These are phyloP conservation scores for Rehmannia glutinosa DNA, from an alignment of 257 asterid species.

Conservation along the genomic window DNA sequence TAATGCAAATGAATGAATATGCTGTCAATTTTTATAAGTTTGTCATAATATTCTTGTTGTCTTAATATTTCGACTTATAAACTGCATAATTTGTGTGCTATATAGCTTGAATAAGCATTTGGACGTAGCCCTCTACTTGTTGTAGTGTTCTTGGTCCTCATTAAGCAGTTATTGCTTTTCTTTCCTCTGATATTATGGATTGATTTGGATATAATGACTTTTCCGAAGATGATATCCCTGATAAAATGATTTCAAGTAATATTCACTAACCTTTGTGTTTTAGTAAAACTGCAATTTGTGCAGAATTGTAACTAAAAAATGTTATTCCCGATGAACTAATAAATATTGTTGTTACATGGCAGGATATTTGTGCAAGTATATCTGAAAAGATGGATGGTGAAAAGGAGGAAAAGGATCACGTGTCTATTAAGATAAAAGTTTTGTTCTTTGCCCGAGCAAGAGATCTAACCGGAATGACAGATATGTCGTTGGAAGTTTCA, in stretches of 20 bases:
- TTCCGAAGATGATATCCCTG: neutral
- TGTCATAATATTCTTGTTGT: no score
- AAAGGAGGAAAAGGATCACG: slow-evolving; percentile 22
- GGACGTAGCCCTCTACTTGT: neutral
- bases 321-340: neutral
- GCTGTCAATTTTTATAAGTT: no score
- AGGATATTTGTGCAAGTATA: slow-evolving; percentile 10
- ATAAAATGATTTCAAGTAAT: neutral
- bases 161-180: neutral
- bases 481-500: slow-evolving; percentile 58
- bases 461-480: slow-evolving; percentile 67
- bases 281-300: no score
- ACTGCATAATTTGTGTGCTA: no score
- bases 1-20: no score
- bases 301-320: neutral
- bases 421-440: slow-evolving; percentile 52
- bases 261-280: no score
- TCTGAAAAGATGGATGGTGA: slow-evolving; percentile 20
- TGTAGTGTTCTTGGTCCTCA: neutral
- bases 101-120: no score
- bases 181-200: no score
- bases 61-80: no score
- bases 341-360: slow-evolving; percentile 5
- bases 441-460: slow-evolving; percentile 86
- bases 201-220: no score